These are phyloP conservation scores for Apiospora saccharicola DNA, from an alignment of 2,329 filamentous ascomycete genomes.

Conservation along the genomic window DNA sequence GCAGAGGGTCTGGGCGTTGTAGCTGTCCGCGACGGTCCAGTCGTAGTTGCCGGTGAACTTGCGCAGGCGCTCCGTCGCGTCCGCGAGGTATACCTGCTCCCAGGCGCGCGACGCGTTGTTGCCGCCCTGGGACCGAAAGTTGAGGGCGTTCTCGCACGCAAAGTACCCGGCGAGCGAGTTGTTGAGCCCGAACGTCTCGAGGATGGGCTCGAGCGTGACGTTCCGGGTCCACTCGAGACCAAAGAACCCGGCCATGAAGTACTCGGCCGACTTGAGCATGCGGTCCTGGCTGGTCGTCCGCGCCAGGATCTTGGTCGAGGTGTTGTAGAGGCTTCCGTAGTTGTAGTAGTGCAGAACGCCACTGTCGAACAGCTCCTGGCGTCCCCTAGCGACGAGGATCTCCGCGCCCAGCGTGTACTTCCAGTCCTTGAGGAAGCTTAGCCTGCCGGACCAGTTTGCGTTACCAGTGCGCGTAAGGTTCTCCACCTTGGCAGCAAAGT, in stretches of 20 bases:
- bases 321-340: slow-evolving; percentile 75
- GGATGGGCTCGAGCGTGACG: slow-evolving; percentile 75
- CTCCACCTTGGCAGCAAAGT: slow-evolving; percentile 64
- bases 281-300: slow-evolving; percentile 79
- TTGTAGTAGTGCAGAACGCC: slow-evolving; percentile 75
- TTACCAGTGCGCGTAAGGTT: slow-evolving; percentile 40
- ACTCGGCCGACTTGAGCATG: slow-evolving; percentile 79
- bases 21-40: slow-evolving; percentile 70
- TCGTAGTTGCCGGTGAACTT: slow-evolving; percentile 63
- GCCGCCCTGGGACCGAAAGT: slow-evolving; percentile 53
- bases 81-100: slow-evolving; percentile 66
- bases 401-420: slow-evolving; percentile 73
- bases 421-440: slow-evolving; percentile 75
- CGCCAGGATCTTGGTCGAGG: slow-evolving; percentile 75
- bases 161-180: slow-evolving; percentile 74
- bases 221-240: slow-evolving; percentile 76
- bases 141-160: slow-evolving; percentile 68
- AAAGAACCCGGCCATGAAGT: slow-evolving; percentile 82
- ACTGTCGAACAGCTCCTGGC: slow-evolving; percentile 76
- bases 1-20: slow-evolving; percentile 75
- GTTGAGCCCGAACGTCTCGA: slow-evolving; percentile 70
- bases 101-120: slow-evolving; percentile 64
- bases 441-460: slow-evolving; percentile 60
- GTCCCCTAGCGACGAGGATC: slow-evolving; percentile 75
- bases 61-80: slow-evolving; percentile 67